Conservation (phyloP, 257 asterid genomes). For the Rauvolfia tetraphylla region DNA sequence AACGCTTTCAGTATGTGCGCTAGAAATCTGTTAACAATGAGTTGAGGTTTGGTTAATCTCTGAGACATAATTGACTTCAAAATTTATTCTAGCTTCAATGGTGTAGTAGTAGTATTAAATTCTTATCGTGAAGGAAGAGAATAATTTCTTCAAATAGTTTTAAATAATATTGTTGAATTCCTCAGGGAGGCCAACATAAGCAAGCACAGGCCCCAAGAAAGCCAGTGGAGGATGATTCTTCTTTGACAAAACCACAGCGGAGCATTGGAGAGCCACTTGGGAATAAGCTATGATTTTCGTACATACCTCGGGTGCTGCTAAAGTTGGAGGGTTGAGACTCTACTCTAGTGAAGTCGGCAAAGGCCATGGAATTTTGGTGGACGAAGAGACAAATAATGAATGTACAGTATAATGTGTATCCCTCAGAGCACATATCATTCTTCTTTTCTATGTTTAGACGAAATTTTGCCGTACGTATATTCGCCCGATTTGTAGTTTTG, state of each 20-base stretch:
- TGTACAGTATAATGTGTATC: neutral
- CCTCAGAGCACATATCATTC: neutral
- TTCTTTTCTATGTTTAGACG: neutral
- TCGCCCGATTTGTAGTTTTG: neutral
- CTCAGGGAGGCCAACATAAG: conserved; percentile 62
- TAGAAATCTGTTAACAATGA: neutral
- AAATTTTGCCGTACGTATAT: neutral
- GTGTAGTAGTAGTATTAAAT: neutral
- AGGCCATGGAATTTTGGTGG: conserved; percentile 11
- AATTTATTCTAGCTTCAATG: neutral
- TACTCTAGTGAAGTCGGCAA: neutral
- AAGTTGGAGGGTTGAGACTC: neutral
- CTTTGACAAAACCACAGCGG: conserved; percentile 28
- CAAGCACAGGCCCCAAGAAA: conserved; percentile 47
- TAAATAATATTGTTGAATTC: conserved; percentile 6
- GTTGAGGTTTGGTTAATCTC: neutral
- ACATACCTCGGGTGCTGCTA: neutral
- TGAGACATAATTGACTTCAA: neutral
- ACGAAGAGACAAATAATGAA: conserved; percentile 4
- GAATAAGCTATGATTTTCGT: conserved; percentile 22
- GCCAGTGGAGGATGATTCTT: conserved; percentile 37
- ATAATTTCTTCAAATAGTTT: neutral
- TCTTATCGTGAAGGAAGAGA: neutral
- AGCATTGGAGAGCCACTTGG: conserved; percentile 39
- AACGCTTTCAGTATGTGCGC: neutral